These are phyloP conservation scores for Persicaria maculosa DNA, from an alignment of 148 eudicot genomes.

Conservation along the genomic window DNA sequence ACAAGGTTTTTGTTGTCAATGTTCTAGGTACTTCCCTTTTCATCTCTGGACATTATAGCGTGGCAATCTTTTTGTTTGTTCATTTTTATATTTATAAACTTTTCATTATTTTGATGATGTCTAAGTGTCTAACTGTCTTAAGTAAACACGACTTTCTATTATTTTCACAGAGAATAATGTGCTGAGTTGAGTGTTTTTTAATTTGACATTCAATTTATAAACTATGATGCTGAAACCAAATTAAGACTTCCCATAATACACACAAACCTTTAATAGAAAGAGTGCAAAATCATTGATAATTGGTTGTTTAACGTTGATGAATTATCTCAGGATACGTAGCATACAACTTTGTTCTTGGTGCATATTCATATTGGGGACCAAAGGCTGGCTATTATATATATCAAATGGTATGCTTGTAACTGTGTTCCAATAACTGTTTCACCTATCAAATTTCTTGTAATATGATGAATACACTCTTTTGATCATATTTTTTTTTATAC, in stretches of 20 bases:
- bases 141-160: too few species aligned
- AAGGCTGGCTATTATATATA: conserved; percentile 89
- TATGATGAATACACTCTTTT: neutral
- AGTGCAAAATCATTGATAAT: neutral
- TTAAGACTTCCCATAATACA: neutral
- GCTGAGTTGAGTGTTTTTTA: neutral
- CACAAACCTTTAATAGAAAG: neutral
- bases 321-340: conserved; percentile 50
- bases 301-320: neutral
- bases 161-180: neutral
- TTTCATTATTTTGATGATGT: too few species aligned
- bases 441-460: neutral
- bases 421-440: neutral
- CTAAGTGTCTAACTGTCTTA: too few species aligned
- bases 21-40: conserved; percentile 46
- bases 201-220: too few species aligned
- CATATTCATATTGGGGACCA: conserved; percentile 97
- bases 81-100: too few species aligned
- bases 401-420: conserved; percentile 51
- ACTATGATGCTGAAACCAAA: neutral
- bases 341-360: conserved; percentile 84
- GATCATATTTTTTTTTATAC: neutral
- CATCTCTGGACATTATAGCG: neutral
- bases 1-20: conserved; percentile 64
- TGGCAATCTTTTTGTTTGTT: too few species aligned